Evolutionary conservation across 345 rosid genomes (phyloP).

Genomic region (Ceriops decandra): DNA sequence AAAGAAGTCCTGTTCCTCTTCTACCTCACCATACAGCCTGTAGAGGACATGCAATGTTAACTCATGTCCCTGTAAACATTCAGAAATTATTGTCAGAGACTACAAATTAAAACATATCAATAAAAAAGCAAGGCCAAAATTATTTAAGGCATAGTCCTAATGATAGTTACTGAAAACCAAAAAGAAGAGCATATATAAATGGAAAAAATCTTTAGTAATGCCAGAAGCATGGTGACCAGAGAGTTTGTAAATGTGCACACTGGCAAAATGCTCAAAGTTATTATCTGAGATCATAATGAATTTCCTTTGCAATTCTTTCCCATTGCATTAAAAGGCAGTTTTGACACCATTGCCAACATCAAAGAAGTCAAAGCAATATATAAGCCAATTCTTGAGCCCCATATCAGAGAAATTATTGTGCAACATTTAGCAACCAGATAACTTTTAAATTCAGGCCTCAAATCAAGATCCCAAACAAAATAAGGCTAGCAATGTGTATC

Average conservation of each 20-base stretch:
- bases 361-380: background rate
- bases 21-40: constrained; percentile 88
- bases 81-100: constrained; percentile 38
- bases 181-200: constrained; percentile 4
- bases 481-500: too few species aligned
- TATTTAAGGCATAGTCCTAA: background rate
- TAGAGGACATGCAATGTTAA: constrained; percentile 92
- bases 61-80: constrained; percentile 94
- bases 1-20: constrained; percentile 91
- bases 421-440: too few species aligned
- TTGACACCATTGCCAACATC: background rate
- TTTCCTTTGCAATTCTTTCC: background rate
- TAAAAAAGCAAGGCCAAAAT: background rate
- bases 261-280: background rate
- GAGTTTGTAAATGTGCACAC: too few species aligned
- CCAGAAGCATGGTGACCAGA: background rate
- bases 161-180: background rate
- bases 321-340: background rate
- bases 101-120: constrained; percentile 6
- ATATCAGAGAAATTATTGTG: background rate
- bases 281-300: background rate
- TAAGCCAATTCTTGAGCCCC: background rate
- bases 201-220: background rate
- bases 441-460: too few species aligned
- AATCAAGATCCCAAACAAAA: too few species aligned